These are phyloP conservation scores for Misopates orontium DNA, from an alignment of 257 asterid genomes.

Conservation along the genomic window DNA sequence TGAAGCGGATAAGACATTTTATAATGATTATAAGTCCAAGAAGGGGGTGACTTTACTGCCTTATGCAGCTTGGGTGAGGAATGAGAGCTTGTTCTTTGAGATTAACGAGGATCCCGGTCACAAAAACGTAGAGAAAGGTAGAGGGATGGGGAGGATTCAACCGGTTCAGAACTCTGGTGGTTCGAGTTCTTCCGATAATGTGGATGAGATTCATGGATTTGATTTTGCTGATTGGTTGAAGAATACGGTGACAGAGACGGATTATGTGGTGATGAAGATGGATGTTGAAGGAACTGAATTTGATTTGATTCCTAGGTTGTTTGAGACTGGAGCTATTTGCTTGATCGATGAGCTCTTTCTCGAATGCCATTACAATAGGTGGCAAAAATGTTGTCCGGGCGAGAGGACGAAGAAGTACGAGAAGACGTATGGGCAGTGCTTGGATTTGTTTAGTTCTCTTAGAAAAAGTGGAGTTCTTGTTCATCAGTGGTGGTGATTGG, in stretches of 20 bases:
- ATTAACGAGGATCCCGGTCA: slow-evolving; percentile 76
- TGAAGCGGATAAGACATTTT: slow-evolving; percentile 84
- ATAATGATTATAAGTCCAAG: slow-evolving; percentile 62
- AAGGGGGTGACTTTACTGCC: slow-evolving; percentile 85
- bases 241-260: slow-evolving; percentile 60
- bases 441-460: slow-evolving; percentile 75
- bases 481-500: slow-evolving; percentile 93
- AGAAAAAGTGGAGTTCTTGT: slow-evolving; percentile 88
- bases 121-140: slow-evolving; percentile 61
- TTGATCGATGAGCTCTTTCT: slow-evolving; percentile 90
- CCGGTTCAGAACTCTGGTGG: slow-evolving; percentile 61
- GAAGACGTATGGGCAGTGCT: slow-evolving; percentile 83
- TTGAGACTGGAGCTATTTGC: slow-evolving; percentile 85
- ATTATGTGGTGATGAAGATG: slow-evolving; percentile 96
- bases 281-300: slow-evolving; percentile 99
- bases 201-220: slow-evolving; percentile 82
- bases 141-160: slow-evolving; percentile 97
- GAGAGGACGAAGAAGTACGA: slow-evolving; percentile 75
- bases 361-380: slow-evolving; percentile 92
- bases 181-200: slow-evolving; percentile 44
- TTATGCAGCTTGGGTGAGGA: slow-evolving; percentile 95
- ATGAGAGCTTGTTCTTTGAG: slow-evolving; percentile 78
- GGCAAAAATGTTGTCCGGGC: slow-evolving; percentile 99
- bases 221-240: slow-evolving; percentile 95
- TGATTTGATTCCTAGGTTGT: slow-evolving; percentile 79